A percentile compares a stretch with the other conserved stretches of the same genome.
Conservation (phyloP, 2,329 filamentous ascomycete genomes). For the Epicoccum nigrum region DNA sequence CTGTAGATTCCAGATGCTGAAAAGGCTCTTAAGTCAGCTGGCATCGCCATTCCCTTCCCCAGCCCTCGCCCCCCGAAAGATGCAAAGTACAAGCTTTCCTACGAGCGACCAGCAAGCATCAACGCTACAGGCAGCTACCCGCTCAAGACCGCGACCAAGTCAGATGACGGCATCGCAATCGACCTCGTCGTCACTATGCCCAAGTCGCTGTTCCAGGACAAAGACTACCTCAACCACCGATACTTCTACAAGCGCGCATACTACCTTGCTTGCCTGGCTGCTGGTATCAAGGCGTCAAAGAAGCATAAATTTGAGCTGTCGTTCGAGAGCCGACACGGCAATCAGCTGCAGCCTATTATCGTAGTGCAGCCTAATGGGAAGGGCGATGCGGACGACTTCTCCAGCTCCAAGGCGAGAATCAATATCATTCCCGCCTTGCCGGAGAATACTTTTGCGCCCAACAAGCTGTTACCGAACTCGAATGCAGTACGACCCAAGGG, state of each 20-base stretch:
- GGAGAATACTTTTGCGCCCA: slow-evolving; percentile 69
- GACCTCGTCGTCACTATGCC: slow-evolving; percentile 93
- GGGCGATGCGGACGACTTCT: slow-evolving; percentile 46
- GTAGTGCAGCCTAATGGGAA: slow-evolving; percentile 50
- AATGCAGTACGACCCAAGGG: slow-evolving; percentile 70
- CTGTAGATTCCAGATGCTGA: slow-evolving; percentile 72
- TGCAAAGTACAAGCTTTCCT: slow-evolving; percentile 81
- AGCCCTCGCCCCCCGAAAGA: slow-evolving; percentile 77
- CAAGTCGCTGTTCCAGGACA: slow-evolving; percentile 78
- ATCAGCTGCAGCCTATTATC: slow-evolving; percentile 75
- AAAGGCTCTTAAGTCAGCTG: slow-evolving; percentile 67
- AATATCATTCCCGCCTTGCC: slow-evolving; percentile 78
- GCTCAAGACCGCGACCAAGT: slow-evolving; percentile 73
- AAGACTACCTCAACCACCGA: slow-evolving; percentile 90
- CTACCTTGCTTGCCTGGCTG: slow-evolving; percentile 82
- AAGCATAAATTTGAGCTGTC: slow-evolving; percentile 61
- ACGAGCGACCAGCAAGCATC: slow-evolving; percentile 74
- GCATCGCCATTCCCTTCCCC: slow-evolving; percentile 81
- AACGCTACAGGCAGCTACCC: slow-evolving; percentile 91
- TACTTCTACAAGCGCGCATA: slow-evolving; percentile 96
- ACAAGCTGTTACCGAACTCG: slow-evolving; percentile 72
- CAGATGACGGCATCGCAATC: slow-evolving; percentile 64
- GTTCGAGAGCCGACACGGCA: slow-evolving; percentile 74
- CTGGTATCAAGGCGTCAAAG: slow-evolving; percentile 67
- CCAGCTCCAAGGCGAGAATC: slow-evolving; percentile 55